Evolutionary conservation across 441 rosid genomes (phyloP).

Genomic region (Populus tomentosa): DNA sequence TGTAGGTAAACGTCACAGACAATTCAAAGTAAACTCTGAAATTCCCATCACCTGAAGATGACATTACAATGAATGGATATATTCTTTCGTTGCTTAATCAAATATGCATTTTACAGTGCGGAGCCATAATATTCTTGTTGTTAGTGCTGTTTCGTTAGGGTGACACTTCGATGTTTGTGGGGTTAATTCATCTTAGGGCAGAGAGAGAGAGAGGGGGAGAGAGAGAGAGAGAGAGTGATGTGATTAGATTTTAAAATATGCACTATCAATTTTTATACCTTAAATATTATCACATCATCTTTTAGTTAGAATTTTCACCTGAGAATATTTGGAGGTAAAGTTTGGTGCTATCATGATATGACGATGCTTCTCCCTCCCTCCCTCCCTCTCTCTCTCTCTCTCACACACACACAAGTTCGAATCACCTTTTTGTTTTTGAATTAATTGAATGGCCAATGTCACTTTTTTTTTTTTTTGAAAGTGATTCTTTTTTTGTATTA

Average conservation of each 20-base stretch:
- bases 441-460: not conserved
- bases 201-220: too few relatives aligned
- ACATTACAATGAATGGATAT: not conserved
- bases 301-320: not conserved
- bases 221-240: not conserved
- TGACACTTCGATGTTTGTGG: too few relatives aligned
- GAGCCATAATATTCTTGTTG: not conserved
- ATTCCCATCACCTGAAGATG: not conserved
- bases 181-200: too few relatives aligned
- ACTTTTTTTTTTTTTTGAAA: too few relatives aligned
- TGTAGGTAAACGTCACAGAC: not conserved
- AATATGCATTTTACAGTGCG: not conserved
- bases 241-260: not conserved
- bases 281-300: not conserved
- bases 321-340: not conserved
- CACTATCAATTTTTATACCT: not conserved
- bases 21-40: not conserved
- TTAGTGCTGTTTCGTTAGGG: too few relatives aligned
- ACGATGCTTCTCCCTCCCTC: not conserved
- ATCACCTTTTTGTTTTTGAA: not conserved
- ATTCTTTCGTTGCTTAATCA: not conserved
- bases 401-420: not conserved
- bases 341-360: not conserved
- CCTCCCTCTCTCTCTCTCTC: too few relatives aligned
- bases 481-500: too few relatives aligned